Evolutionary conservation across 2,329 filamentous ascomycete species (phyloP), one percentile per base, ranked within the genome.

Genomic region (Talaromyces sp.): DNA sequence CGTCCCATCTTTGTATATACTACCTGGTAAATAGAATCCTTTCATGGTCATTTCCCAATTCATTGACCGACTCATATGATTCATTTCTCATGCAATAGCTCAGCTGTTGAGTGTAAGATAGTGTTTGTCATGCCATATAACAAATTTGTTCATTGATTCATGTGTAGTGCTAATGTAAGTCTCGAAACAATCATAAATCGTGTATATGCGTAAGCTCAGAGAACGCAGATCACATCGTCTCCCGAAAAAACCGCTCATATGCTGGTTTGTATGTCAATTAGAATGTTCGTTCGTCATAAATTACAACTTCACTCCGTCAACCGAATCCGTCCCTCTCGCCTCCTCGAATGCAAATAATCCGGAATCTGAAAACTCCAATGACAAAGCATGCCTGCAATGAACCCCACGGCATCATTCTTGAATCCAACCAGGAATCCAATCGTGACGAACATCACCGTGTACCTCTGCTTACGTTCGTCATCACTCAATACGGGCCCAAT

Each of bases 391-490:
- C 94, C 94, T 0, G 90, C 91, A 15, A 90, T 67, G 71, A 97
- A 97, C 0, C 94, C 94, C 6, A 97, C 86, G 0, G 89, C 93
- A 77, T 96, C 93, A 73, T 97, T 98, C 75, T 88, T 90, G 72
- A 96, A 97, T 0, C 92, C 92, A 59, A 98, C 78, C 62, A 96
- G 84, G 2, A 90, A 86, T 0, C 91, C 93, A 9, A 92, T 87
- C 0, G 94, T 98, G 67, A 93, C 89, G 66, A 97, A 83, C 93
- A 97, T 96, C 0, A 97, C 89, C 25, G 88, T 91, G 90, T 92
- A 97, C 65, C 93, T 84, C 75, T 92, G 87, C 64, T 85, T 85
- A 54, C 88, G 85, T 77, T 95, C 91, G 61, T 86, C 81, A 17
- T 92, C 89, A 1, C 84, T 86, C 2, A 90, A 75, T 8, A 73